These are phyloP conservation scores for Monilinia fructigena DNA, from an alignment of 2,329 filamentous ascomycete genomes.

Conservation along the genomic window DNA sequence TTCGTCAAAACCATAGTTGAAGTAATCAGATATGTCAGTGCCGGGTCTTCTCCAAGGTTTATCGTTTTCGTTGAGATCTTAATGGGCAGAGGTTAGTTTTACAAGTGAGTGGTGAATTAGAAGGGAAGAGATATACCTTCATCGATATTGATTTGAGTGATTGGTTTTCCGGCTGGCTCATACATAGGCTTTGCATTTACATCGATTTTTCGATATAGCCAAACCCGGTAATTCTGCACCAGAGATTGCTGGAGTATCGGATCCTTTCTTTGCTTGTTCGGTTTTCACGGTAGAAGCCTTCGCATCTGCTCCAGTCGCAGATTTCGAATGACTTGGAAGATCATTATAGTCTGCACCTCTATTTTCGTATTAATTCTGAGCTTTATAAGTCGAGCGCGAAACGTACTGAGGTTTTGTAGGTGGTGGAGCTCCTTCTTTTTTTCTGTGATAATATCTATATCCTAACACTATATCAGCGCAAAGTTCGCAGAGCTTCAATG, in stretches of 20 bases:
- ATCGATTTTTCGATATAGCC: conserved; percentile 77
- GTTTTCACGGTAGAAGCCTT: conserved; percentile 49
- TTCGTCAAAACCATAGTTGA: conserved; percentile 98
- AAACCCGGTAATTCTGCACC: conserved; percentile 60
- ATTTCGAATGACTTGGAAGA: conserved; percentile 40
- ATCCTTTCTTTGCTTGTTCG: conserved; percentile 44
- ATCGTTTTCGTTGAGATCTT: conserved; percentile 72
- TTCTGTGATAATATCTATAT: conserved; percentile 68
- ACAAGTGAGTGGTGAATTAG: not conserved
- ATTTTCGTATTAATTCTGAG: conserved; percentile 25
- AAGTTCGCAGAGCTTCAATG: not conserved
- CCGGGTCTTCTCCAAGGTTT: conserved; percentile 96
- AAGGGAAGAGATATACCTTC: conserved; percentile 46
- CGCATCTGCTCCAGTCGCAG: conserved; percentile 50
- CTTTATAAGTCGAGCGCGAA: conserved; percentile 5
- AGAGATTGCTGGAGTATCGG: conserved; percentile 39
- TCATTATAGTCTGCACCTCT: conserved; percentile 42
- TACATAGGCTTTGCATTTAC: conserved; percentile 80
- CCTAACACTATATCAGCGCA: conserved; percentile 44
- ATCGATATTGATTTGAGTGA: conserved; percentile 74
- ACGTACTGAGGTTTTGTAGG: conserved; percentile 47
- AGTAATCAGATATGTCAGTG: conserved; percentile 93
- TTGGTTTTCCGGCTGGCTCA: conserved; percentile 75
- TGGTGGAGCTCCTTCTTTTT: conserved; percentile 63
- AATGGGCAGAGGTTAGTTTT: conserved; percentile 13